Conservation (phyloP, 179 eudicot species). For the Gypsophila paniculata region DNA sequence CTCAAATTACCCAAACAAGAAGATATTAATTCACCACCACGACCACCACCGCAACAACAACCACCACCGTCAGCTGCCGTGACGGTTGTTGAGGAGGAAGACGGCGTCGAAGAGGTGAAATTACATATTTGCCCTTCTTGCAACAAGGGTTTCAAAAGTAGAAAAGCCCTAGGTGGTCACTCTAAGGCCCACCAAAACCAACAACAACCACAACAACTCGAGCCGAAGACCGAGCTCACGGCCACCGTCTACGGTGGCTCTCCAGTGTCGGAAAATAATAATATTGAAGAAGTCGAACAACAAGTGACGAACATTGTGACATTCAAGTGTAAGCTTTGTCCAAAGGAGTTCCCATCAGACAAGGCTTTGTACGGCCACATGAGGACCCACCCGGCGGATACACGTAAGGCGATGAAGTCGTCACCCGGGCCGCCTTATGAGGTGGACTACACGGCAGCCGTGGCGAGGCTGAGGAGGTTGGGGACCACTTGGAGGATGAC, state of each 20-base stretch:
- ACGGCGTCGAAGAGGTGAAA: conserved; percentile 1
- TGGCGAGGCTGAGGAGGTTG: conserved; percentile 1
- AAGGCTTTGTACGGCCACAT: conserved; percentile 70
- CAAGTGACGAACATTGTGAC: not conserved
- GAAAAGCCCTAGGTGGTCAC: conserved; percentile 37
- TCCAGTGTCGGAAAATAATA: too few relatives aligned
- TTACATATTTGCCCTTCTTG: conserved; percentile 18
- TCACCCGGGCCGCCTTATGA: too few relatives aligned
- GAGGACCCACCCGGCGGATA: conserved; percentile 58
- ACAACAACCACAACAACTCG: too few relatives aligned
- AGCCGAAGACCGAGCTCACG: too few relatives aligned
- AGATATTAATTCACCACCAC: not conserved
- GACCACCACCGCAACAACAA: not conserved
- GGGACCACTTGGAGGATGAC: conserved; percentile 32
- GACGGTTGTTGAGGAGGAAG: not conserved
- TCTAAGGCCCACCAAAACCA: conserved; percentile 18
- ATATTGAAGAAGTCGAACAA: too few relatives aligned
- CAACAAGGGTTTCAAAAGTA: conserved; percentile 21
- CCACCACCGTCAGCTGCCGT: too few relatives aligned
- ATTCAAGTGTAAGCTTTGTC: conserved; percentile 32
- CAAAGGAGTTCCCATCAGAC: conserved; percentile 34
- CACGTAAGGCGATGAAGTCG: too few relatives aligned
- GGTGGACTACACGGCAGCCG: not conserved
- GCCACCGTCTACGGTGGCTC: too few relatives aligned
- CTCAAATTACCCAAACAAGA: conserved; percentile 20